phyloP scores from a whole-genome alignment of 306 rosid genomes.

The Carpinus fangiana region DNA sequence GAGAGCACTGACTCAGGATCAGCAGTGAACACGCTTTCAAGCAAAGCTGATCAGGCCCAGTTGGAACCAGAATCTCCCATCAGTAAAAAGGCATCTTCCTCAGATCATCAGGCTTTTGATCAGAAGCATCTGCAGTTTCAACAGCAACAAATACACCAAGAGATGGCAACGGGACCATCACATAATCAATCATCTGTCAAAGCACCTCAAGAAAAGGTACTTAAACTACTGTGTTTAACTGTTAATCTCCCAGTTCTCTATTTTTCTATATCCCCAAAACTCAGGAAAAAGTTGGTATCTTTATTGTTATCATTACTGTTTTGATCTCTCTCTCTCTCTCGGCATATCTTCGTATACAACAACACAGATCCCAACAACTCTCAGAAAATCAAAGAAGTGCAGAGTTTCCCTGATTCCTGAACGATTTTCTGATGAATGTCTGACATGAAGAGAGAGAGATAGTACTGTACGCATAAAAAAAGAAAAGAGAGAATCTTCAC shows the following conservation, averaged over 20 bases:
- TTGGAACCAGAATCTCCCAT: slow-evolving; percentile 80
- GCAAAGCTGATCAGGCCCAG: slow-evolving; percentile 49
- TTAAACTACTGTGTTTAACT: slow-evolving; percentile 21
- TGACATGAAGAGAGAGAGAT: slow-evolving; percentile 49
- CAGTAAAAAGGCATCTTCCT: slow-evolving; percentile 62
- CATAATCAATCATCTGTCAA: slow-evolving; percentile 66
- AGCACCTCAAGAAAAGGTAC: slow-evolving; percentile 73
- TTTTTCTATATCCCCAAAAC: slow-evolving; percentile 43
- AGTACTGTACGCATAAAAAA: slow-evolving; percentile 27
- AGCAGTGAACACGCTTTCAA: slow-evolving; percentile 60
- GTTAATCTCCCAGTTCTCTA: slow-evolving; percentile 36
- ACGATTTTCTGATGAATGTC: slow-evolving; percentile 67
- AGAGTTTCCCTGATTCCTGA: slow-evolving; percentile 74
- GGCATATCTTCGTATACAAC: slow-evolving; percentile 39
- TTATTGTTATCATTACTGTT: slow-evolving; percentile 43
- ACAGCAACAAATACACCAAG: slow-evolving; percentile 43
- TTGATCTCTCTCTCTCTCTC: slow-evolving; percentile 21
- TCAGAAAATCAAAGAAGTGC: slow-evolving; percentile 64
- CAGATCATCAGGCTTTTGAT: slow-evolving; percentile 54
- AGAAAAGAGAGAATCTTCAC: slow-evolving; percentile 67
- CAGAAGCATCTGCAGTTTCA: slow-evolving; percentile 42
- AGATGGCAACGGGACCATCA: slow-evolving; percentile 46
- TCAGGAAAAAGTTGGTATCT: slow-evolving; percentile 47
- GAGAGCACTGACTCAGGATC: slow-evolving; percentile 93
- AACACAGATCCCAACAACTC: slow-evolving; percentile 84